Conservation (phyloP, 139 green algal species). For the Closterium sp. region DNA sequence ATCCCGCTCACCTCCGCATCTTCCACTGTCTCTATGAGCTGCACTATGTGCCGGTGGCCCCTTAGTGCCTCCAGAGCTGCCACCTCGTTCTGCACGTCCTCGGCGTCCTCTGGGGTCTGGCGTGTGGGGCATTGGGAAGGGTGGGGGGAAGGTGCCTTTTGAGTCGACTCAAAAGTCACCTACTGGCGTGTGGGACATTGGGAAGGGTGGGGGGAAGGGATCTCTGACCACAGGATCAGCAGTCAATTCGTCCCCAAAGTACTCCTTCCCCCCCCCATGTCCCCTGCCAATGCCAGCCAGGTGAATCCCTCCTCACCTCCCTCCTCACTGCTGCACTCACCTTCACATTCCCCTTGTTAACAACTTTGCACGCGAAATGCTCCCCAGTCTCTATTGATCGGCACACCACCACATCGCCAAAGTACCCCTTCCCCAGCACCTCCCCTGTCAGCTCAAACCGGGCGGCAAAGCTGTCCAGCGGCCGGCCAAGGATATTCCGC, state of each 20-base stretch:
- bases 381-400: neutral
- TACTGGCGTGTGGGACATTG: neutral
- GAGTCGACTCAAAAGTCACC: neutral
- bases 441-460: neutral
- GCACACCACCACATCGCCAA: slow-evolving; percentile 20
- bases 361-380: slow-evolving; percentile 27
- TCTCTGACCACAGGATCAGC: neutral
- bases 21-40: neutral
- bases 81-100: slow-evolving; percentile 7
- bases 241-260: neutral
- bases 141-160: neutral
- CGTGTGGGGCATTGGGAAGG: neutral
- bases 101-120: neutral
- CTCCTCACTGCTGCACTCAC: neutral
- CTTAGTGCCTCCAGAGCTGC: neutral
- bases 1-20: neutral
- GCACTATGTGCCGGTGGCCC: neutral
- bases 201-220: neutral
- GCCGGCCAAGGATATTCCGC: neutral
- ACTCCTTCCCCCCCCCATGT: no score
- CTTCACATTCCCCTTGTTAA: slow-evolving; percentile 11
- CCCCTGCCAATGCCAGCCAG: no score
- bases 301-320: no score
- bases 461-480: neutral
- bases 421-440: slow-evolving; percentile 23